These are phyloP conservation scores for Colletotrichum camelliae DNA, from an alignment of 2,329 filamentous ascomycete genomes.

Conservation along the genomic window DNA sequence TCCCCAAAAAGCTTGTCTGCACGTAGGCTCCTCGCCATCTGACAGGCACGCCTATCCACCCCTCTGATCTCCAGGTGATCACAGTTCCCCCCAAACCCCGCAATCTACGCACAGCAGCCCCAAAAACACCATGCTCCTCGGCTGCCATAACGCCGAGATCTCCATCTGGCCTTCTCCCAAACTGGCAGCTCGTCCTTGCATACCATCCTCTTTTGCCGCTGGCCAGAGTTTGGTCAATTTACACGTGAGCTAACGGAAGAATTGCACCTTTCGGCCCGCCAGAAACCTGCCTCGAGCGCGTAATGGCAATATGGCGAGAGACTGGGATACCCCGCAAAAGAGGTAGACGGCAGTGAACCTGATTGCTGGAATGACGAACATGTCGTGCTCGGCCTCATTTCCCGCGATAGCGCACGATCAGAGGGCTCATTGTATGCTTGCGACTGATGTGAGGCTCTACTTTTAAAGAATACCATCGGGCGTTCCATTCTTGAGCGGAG, in stretches of 20 bases:
- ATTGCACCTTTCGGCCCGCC: neutral
- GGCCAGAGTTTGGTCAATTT: neutral
- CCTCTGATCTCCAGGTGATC: constrained; percentile 17
- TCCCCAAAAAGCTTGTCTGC: neutral
- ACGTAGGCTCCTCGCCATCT: neutral
- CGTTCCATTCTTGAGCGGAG: neutral
- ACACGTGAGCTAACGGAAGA: neutral
- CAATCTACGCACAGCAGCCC: neutral
- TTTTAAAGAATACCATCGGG: neutral
- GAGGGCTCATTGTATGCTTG: neutral
- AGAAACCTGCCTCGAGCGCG: neutral
- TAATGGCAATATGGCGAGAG: neutral
- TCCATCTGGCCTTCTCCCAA: neutral
- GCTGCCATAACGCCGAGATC: constrained; percentile 5
- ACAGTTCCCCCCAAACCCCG: neutral
- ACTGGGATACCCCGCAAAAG: constrained; percentile 3
- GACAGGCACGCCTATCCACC: constrained; percentile 6
- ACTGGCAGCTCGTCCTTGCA: neutral
- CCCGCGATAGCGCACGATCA: neutral
- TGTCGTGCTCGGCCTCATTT: constrained; percentile 9
- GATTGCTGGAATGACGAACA: constrained; percentile 9
- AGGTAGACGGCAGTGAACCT: neutral
- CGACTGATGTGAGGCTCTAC: neutral
- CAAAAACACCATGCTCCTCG: neutral
- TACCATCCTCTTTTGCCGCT: neutral